Percentiles rank a stretch among this genome's conserved stretches.
These are phyloP conservation scores for Byssothecium circinans DNA, from an alignment of 2,329 filamentous ascomycete species.

Conservation along the genomic window DNA sequence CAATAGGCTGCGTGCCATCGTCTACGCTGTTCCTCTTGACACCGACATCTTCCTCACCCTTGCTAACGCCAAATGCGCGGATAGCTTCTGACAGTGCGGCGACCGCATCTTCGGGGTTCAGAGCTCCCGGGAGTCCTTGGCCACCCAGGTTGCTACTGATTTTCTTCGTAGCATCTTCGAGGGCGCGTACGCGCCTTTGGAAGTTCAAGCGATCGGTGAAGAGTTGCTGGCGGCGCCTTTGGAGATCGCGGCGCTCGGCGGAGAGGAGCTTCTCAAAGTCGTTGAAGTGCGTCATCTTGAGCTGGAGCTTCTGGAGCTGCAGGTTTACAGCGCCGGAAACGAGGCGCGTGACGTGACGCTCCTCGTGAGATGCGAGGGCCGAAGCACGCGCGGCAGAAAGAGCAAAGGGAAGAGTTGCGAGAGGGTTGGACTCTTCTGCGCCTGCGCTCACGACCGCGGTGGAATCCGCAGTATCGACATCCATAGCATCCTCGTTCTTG, in stretches of 20 bases:
- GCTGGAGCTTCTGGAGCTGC: constrained; percentile 90
- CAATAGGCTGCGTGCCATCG: constrained; percentile 30
- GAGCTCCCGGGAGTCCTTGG: constrained; percentile 33
- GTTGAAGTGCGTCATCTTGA: constrained; percentile 94
- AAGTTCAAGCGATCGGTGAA: constrained; percentile 91
- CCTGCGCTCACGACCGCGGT: constrained; percentile 16
- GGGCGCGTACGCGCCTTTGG: constrained; percentile 80
- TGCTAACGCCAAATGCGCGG: constrained; percentile 38
- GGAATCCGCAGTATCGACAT: constrained; percentile 54
- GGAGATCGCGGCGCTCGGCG: constrained; percentile 88
- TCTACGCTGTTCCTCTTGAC: constrained; percentile 34
- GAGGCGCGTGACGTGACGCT: constrained; percentile 92
- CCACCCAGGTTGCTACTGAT: constrained; percentile 35
- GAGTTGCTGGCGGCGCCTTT: constrained; percentile 86
- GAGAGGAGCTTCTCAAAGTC: constrained; percentile 93
- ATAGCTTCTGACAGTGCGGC: constrained; percentile 39
- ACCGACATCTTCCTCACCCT: constrained; percentile 40
- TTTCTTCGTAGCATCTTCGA: constrained; percentile 72
- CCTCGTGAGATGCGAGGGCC: constrained; percentile 90
- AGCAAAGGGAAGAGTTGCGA: constrained; percentile 81
- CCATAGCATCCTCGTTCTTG: constrained; percentile 63
- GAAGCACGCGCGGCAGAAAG: constrained; percentile 83
- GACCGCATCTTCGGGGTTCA: constrained; percentile 38
- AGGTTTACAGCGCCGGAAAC: constrained; percentile 91
- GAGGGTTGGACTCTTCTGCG: constrained; percentile 31